Base-by-base conservation (phyloP, 768 basidiomycete species). In the Suillus americanus region DNA sequence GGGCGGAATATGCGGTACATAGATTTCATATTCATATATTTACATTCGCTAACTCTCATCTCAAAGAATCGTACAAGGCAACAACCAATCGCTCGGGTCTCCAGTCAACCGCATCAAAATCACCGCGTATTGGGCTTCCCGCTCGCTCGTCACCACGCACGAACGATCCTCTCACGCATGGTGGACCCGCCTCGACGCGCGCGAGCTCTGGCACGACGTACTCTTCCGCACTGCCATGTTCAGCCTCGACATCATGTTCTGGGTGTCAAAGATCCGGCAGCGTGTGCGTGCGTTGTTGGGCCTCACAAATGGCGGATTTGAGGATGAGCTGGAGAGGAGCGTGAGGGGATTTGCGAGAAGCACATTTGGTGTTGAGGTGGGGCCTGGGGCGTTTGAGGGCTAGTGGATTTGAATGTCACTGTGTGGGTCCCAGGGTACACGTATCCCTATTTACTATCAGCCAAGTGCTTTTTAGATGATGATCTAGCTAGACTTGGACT, bases 71-170 rank as follows among this genome's bases (percentile, higher is more conserved):
- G 38, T 60, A 14, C 62, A 74, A 89, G 83, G 89, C 20, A 94
- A 94, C 75, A 94, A 94, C 69, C 91, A 95, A 74, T 79, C 84
- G 2, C 85, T 96, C 43, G 91, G 92, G 16, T 91, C 91, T 3
- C 94, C 94, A 0, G 91, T 94, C 0, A 95, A 96, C 72, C 86
- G 94, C 23, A 89, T 97, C 78, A 95, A 94, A 75, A 91, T 96
- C 62, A 93, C 91, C 0, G 94, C 91, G 0, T 86, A 85, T 73
- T 93, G 88, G 85, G 95, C 93, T 33, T 89, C 92, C 5, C 81
- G 83, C 28, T 89, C 90, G 5, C 81, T 91, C 6, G 77, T 81
- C 12, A 77, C 78, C n/a, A 76, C 80, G 35, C 68, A 79, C 18
- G 69, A 81, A 64, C 79, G 86, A 40, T 59, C 57, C 1, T 20